These are phyloP conservation scores for Backusella australiensis DNA, from an alignment of 192 early-diverging fungal species.

Conservation along the genomic window DNA sequence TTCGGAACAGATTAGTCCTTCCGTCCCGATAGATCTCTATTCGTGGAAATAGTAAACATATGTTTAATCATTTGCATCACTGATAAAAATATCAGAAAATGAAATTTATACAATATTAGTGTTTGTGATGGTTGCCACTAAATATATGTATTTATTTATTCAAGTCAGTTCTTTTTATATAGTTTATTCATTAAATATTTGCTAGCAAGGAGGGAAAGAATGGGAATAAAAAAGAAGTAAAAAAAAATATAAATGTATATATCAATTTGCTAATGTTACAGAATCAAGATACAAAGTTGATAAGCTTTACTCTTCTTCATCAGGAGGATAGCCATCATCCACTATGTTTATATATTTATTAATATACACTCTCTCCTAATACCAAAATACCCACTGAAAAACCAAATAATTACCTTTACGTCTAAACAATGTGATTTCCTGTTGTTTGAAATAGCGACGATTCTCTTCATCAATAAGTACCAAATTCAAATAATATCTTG, in stretches of 20 bases:
- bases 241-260: neutral
- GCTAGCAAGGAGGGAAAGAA: neutral
- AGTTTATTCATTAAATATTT: conserved; percentile 3
- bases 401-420: conserved; percentile 33
- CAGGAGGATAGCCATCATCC: conserved; percentile 37
- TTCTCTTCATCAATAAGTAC: conserved; percentile 98
- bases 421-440: conserved; percentile 87
- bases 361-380: neutral
- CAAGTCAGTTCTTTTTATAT: neutral
- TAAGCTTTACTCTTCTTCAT: conserved; percentile 8
- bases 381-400: neutral
- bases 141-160: no score
- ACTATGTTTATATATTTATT: neutral
- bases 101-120: no score
- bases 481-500: conserved; percentile 94
- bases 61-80: no score
- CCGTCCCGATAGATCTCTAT: neutral
- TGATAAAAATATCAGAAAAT: neutral
- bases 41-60: neutral
- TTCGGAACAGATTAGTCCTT: neutral
- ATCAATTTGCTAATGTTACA: neutral
- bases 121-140: no score
- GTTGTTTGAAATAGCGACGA: conserved; percentile 97
- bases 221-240: neutral
- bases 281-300: neutral